Evolutionary conservation across 139 green algal species (phyloP), one percentile per base, ranked within the genome.

Genomic region (Chlorella ohadii): DNA sequence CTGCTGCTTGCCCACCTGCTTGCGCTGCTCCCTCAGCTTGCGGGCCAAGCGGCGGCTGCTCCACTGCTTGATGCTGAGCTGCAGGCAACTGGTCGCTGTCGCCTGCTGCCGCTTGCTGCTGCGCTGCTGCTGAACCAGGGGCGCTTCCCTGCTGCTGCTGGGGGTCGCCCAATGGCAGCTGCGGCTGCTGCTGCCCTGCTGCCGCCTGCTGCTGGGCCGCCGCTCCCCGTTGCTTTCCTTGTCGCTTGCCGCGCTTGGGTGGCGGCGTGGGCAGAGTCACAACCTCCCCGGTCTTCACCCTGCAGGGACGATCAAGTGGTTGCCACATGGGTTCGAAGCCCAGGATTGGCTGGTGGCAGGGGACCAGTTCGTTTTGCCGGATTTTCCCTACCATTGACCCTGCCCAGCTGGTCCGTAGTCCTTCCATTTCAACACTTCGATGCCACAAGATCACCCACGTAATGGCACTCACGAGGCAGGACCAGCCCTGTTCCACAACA

Each of bases 251-350:
- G 31, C 41, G 41, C n/a, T 59, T 83, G 25, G 36, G 20, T 1
- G 61, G 15, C 13, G 28, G 41, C 33, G 59, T 6, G 12, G 75
- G 75, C 33, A 70, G 15, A 31, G 74, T 41, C 12, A 81, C 75
- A 6, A 44, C 34, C 57, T 82, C 76, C 5, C 36, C 31, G 12
- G 76, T 72, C 38, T 82, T 82, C 27, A 82, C 57, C 34, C 76
- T 82, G 38, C 63, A 55, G 51, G 20, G 6, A 66, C 28, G 17
- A 44, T 12, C 16, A 3, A 74, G n/a, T 12, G n/a, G 59, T 3
- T 0, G 0, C n/a, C n/a, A n/a, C n/a, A n/a, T n/a, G n/a, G n/a
- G n/a, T n/a, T n/a, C n/a, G n/a, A n/a, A n/a, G n/a, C n/a, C n/a
- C n/a, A n/a, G n/a, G n/a, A n/a, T n/a, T n/a, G n/a, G n/a, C n/a